These are phyloP conservation scores for Boletellus ananiceps DNA, from an alignment of 768 basidiomycete genomes.

Conservation along the genomic window DNA sequence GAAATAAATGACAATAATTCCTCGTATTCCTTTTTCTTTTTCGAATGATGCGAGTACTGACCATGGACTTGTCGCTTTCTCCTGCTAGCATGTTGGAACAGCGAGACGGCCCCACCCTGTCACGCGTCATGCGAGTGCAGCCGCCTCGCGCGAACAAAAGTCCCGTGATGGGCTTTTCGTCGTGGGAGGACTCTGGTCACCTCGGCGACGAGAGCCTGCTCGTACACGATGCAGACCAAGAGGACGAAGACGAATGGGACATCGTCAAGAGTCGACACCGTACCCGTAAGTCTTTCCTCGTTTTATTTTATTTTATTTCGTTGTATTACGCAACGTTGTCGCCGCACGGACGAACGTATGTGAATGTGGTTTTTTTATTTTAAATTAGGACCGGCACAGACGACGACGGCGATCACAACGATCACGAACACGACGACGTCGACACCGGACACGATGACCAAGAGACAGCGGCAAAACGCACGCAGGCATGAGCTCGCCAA, in stretches of 20 bases:
- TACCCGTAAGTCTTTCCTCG: constrained; percentile 33
- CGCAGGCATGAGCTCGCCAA: constrained; percentile 55
- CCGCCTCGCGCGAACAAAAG: constrained; percentile 52
- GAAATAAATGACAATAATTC: no score
- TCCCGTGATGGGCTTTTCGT: constrained; percentile 62
- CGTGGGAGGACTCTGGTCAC: constrained; percentile 78
- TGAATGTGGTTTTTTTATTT: no score
- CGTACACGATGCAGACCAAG: constrained; percentile 59
- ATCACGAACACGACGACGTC: constrained; percentile 1
- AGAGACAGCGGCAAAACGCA: constrained; percentile 68
- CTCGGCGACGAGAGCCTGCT: constrained; percentile 37
- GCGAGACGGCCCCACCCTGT: constrained; percentile 47
- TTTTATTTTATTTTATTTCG: background rate
- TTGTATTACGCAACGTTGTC: background rate
- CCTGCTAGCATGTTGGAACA: constrained; percentile 56
- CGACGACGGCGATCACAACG: constrained; percentile 9
- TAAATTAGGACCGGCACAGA: constrained; percentile 14
- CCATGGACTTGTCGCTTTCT: background rate
- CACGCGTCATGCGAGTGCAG: constrained; percentile 69
- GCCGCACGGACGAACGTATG: no score
- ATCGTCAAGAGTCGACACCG: constrained; percentile 58
- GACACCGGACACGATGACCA: constrained; percentile 45
- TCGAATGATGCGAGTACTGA: constrained; percentile 1
- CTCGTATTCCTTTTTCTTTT: no score
- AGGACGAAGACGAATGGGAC: constrained; percentile 75